A percentile compares a stretch with the other conserved stretches of the same genome.
Evolutionary conservation across 371 early-diverging fungal genomes (phyloP).

Genomic region (Phascolomyces articulosus): DNA sequence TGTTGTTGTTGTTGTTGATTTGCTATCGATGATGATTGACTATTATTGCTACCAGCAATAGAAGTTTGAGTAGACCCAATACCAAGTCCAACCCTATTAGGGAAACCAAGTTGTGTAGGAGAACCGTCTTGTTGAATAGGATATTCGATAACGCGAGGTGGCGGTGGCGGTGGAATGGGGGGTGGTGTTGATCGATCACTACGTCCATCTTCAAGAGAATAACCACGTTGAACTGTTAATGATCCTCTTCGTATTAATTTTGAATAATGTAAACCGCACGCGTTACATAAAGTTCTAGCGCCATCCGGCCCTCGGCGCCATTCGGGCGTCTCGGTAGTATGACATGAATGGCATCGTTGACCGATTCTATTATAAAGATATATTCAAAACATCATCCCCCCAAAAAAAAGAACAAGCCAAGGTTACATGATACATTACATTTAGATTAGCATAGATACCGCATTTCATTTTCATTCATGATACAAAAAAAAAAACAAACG

Average conservation of each 20-base stretch:
- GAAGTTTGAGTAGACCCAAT: background rate
- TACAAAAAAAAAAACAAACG: too few relatives aligned
- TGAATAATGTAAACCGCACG: constrained; percentile 52
- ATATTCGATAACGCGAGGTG: constrained; percentile 7
- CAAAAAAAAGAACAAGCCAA: too few relatives aligned
- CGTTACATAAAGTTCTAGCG: constrained; percentile 69
- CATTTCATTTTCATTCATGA: too few relatives aligned
- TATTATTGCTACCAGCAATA: background rate
- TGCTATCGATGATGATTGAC: background rate
- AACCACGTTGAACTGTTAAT: constrained; percentile 2
- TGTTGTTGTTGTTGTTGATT: background rate
- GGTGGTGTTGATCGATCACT: background rate
- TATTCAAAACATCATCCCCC: too few relatives aligned
- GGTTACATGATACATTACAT: too few relatives aligned
- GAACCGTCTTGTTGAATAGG: background rate
- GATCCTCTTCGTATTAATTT: constrained; percentile 11
- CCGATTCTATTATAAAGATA: constrained; percentile 21
- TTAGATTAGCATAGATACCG: too few relatives aligned
- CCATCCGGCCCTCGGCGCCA: constrained; percentile 78
- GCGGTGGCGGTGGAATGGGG: background rate
- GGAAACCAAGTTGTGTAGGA: background rate
- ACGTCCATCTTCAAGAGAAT: background rate
- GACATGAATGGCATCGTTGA: constrained; percentile 63
- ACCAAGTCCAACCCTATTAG: background rate
- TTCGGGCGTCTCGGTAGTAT: constrained; percentile 66